phyloP scores from a whole-genome alignment of 495 filamentous ascomycete genomes.

The Tuber borchii region DNA sequence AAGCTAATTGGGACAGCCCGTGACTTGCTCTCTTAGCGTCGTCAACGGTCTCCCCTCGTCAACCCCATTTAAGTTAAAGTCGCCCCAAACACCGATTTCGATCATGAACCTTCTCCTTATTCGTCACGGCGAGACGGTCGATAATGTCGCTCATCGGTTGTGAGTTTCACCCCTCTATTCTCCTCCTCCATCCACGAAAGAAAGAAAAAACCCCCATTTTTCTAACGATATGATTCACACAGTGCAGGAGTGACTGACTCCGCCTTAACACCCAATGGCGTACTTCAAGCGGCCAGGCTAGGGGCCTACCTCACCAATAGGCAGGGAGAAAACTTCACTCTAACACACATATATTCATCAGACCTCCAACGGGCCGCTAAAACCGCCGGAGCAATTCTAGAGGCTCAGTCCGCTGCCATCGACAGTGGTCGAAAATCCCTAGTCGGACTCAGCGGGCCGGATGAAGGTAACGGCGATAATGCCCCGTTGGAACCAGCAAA shows the following conservation, averaged over 20 bases:
- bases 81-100: not conserved
- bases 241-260: conserved; percentile 78
- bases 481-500: conserved; percentile 23
- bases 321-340: conserved; percentile 43
- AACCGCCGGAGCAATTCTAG: conserved; percentile 61
- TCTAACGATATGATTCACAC: conserved; percentile 39
- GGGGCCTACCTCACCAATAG: conserved; percentile 54
- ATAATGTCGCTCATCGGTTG: conserved; percentile 74
- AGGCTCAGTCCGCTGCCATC: conserved; percentile 46
- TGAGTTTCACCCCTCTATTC: conserved; percentile 44
- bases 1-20: not conserved
- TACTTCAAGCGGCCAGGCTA: conserved; percentile 63
- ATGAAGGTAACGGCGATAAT: conserved; percentile 12
- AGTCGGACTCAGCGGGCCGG: not conserved
- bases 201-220: conserved; percentile 3
- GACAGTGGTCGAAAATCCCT: conserved; percentile 9
- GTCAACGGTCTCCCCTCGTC: not conserved
- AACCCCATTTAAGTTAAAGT: not conserved
- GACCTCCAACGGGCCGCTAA: conserved; percentile 64
- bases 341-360: conserved; percentile 69
- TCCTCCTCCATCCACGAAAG: conserved; percentile 5
- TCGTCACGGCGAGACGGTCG: conserved; percentile 80
- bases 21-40: not conserved
- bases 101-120: conserved; percentile 69
- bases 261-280: conserved; percentile 70